A percentile compares a stretch with the other conserved stretches of the same genome.
Conservation (phyloP, 306 rosid species). For the Glycine latifolia region DNA sequence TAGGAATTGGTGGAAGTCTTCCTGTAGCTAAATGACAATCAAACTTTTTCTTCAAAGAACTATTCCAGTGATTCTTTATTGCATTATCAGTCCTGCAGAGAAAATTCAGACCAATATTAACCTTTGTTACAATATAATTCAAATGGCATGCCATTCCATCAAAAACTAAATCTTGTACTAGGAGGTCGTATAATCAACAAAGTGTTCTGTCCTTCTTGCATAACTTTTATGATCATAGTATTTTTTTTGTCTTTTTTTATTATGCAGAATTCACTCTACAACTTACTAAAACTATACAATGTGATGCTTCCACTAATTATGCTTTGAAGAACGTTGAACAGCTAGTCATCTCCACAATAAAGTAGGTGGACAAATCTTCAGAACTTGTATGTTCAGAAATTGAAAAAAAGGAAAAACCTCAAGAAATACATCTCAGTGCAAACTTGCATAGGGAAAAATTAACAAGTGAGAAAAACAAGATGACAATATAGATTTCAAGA, state of each 20-base stretch:
- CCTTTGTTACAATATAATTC: constrained; percentile 22
- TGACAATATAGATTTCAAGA: neutral
- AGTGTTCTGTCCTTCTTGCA: constrained; percentile 13
- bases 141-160: constrained; percentile 33
- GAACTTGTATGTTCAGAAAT: constrained; percentile 14
- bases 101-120: constrained; percentile 37
- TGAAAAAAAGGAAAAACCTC: constrained; percentile 8
- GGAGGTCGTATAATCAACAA: constrained; percentile 9
- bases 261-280: constrained; percentile 19
- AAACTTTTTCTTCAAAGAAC: constrained; percentile 94
- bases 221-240: constrained; percentile 7
- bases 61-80: constrained; percentile 99
- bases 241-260: neutral
- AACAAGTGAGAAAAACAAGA: constrained; percentile 19
- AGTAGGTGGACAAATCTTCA: constrained; percentile 4
- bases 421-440: constrained; percentile 1
- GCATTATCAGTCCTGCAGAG: constrained; percentile 92
- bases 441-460: neutral
- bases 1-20: constrained; percentile 83
- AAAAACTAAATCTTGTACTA: constrained; percentile 6
- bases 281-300: constrained; percentile 9
- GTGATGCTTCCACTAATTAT: constrained; percentile 23
- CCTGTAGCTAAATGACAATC: constrained; percentile 91
- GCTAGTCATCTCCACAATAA: constrained; percentile 6
- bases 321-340: constrained; percentile 4